Evolutionary conservation across 139 green algal genomes (phyloP), one percentile per base, ranked within the genome.

Genomic region (Asterochloris sp.): DNA sequence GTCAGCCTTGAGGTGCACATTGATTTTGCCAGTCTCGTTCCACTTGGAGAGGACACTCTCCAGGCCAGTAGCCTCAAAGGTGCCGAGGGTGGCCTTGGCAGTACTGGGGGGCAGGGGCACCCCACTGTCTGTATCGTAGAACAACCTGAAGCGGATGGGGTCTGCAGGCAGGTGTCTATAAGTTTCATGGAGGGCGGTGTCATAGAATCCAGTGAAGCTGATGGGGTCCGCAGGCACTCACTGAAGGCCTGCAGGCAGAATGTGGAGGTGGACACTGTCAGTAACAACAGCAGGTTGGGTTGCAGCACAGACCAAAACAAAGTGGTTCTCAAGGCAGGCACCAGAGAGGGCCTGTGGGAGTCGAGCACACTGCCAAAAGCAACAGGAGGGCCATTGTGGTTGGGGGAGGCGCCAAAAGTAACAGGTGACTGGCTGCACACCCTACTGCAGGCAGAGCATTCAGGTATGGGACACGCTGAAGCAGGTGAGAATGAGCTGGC

Each of bases 1-100:
- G 83, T 95, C 90, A 12, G 93, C 89, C 60, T 28, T 69, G 11
- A 94, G 91, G 86, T 95, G 88, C 73, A 94, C 62, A 67, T 78
- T 87, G 23, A 95, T 85, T 62, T 92, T 93, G 83, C 84, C 85
- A 8, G 86, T 87, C 38, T 88, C 85, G 54, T 89, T 86, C 83
- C 91, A 83, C 81, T 88, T 90, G 64, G 88, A 82, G 1, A 86
- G 61, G 24, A 86, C 85, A 12, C 81, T 29, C 11, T 84, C 66
- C 4, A 93, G 87, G 19, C 91, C 91, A 16, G 76, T 71, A 19
- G 92, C 69, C 12, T 27, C 64, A 73, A 87, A 92, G 15, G 15
- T 24, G 19, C 61, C 78, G n/a, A 82, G 73, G 0, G 29, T 27
- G 12, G 62, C 0, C 15, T 26, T 62, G n/a, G 27, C 38, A 2